phyloP scores from a whole-genome alignment of 1,139 yeast species.

The Yamadazyma dendronema region DNA sequence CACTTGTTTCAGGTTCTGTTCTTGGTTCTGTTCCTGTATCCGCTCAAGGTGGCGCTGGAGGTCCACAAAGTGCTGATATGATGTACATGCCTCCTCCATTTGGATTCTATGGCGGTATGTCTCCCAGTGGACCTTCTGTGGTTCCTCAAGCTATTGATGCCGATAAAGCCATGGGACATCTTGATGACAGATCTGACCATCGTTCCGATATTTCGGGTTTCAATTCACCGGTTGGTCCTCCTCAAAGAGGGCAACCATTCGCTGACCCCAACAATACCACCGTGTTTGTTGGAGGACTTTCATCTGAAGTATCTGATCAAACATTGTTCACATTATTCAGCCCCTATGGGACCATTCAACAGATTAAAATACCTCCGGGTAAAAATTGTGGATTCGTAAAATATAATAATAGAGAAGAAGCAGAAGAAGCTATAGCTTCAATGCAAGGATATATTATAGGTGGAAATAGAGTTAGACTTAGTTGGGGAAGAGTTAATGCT shows the following conservation, averaged over 20 bases:
- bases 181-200: neutral
- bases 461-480: slow-evolving; percentile 77
- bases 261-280: slow-evolving; percentile 86
- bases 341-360: slow-evolving; percentile 81
- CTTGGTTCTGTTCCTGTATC: no score
- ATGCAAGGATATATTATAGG: slow-evolving; percentile 94
- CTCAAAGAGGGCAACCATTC: slow-evolving; percentile 24
- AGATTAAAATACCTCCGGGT: slow-evolving; percentile 86
- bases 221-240: neutral
- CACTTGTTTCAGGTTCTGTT: neutral
- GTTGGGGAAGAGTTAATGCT: slow-evolving; percentile 75
- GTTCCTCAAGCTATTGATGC: neutral
- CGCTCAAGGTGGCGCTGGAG: neutral
- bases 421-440: slow-evolving; percentile 84
- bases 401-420: slow-evolving; percentile 73
- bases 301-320: slow-evolving; percentile 72
- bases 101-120: slow-evolving; percentile 6
- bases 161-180: no score
- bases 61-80: slow-evolving; percentile 10
- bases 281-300: slow-evolving; percentile 90
- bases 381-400: slow-evolving; percentile 95
- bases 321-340: slow-evolving; percentile 72
- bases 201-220: neutral
- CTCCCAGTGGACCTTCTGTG: neutral
- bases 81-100: slow-evolving; percentile 16